Base-by-base conservation (phyloP, 441 rosid species). In the Gossypium schwendimanii region DNA sequence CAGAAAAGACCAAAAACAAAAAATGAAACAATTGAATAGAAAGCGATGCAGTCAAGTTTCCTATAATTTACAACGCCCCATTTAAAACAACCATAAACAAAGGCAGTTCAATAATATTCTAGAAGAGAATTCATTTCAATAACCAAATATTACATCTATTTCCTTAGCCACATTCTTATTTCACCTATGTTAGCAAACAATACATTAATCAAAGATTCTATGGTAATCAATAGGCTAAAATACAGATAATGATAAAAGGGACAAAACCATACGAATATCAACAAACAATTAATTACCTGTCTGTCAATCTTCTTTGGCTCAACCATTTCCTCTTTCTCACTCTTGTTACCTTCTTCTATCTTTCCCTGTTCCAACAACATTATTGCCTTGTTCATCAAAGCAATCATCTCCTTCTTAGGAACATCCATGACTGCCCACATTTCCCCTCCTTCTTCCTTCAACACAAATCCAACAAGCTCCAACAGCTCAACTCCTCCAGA, bases 341-440 rank as follows among this genome's bases (percentile, higher is more conserved):
- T 75, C 61, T 62, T 81, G 10, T 6, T 55, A 39, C 20, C 52
- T 63, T 75, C 72, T 33, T 81, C 87, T 2, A 31, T 63, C 81
- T 87, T 86, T 61, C 67, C 82, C 0, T 81, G 88, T 67, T 91
- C 97, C 71, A 92, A 62, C 57, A 88, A 74, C 28, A 79, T 76
- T 41, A 84, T 78, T 49, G 83, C 87, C 79, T 80, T 81, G 17
- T 63, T 74, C 23, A 92, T 87, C 81, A 87, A 63, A 7, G 73
- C 64, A 60, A 87, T 73, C 49, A 64, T 82, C 67, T 86, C 87
- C 76, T 82, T 72, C 1, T 72, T 70, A 10, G 95, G 95, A 55
- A 76, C 86, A 62, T 84, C 93, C 90, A 94, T 84, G 55, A 82
- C 76, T 1, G 96, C 97, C 92, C 94, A 94, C 82, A 89, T 78